Conservation (phyloP, 208 protist genomes). For the Acanthamoeba castellanii region DNA sequence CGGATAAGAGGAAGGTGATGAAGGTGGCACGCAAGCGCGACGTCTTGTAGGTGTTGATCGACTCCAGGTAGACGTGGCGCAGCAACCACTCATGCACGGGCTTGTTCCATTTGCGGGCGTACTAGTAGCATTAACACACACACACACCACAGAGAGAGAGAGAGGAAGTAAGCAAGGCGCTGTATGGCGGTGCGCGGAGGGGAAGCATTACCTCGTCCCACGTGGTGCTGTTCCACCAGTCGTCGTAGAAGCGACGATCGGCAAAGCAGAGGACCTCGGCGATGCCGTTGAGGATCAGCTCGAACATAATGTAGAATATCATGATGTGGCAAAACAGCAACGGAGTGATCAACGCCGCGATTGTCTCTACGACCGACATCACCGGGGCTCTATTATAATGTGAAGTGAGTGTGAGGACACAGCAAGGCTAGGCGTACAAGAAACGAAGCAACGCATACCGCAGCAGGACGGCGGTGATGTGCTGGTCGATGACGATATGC, state of each 20-base stretch:
- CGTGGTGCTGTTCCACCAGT: constrained; percentile 86
- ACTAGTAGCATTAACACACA: constrained; percentile 4
- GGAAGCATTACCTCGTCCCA: background rate
- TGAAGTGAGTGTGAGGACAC: background rate
- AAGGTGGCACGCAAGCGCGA: constrained; percentile 77
- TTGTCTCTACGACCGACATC: background rate
- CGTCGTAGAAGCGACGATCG: constrained; percentile 86
- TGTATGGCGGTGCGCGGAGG: too few species aligned
- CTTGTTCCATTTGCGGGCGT: constrained; percentile 86
- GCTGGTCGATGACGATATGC: constrained; percentile 68
- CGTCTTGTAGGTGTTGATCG: constrained; percentile 78
- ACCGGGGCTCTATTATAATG: background rate
- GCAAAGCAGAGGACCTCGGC: constrained; percentile 86
- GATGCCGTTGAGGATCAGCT: constrained; percentile 83
- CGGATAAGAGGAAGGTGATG: constrained; percentile 81
- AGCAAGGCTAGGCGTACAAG: background rate
- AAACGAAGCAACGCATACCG: background rate
- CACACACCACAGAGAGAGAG: background rate
- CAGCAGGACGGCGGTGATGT: constrained; percentile 27
- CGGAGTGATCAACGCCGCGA: constrained; percentile 28
- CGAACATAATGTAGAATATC: constrained; percentile 86
- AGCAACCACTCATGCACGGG: constrained; percentile 87
- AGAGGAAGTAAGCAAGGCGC: too few species aligned
- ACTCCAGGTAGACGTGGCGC: constrained; percentile 82
- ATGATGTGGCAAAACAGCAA: constrained; percentile 69